These are phyloP conservation scores for Cladophialophora chaetospira DNA, from an alignment of 2,329 filamentous ascomycete genomes.

Conservation along the genomic window DNA sequence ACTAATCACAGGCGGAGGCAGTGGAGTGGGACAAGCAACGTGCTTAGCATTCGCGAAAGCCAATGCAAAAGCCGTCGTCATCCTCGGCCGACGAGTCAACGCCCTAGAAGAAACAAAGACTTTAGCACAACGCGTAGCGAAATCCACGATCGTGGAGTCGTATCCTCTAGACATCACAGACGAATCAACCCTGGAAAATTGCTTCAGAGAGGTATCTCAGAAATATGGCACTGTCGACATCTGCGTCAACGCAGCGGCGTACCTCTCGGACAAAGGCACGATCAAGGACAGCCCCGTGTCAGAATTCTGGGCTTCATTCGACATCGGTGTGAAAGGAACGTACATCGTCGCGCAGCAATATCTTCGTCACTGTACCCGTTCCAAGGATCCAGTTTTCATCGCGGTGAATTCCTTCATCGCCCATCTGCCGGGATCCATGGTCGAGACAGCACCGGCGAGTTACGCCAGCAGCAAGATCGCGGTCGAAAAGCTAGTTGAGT, in stretches of 20 bases:
- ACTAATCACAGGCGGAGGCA: constrained; percentile 33
- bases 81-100: neutral
- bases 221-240: constrained; percentile 1
- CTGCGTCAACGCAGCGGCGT: constrained; percentile 6
- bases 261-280: constrained; percentile 6
- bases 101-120: neutral
- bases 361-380: neutral
- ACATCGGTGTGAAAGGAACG: constrained; percentile 4
- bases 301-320: constrained; percentile 9
- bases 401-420: constrained; percentile 22
- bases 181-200: neutral
- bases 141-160: neutral
- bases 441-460: constrained; percentile 3
- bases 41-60: constrained; percentile 41
- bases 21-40: constrained; percentile 35
- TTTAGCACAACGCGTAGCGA: neutral
- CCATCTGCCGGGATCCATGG: neutral
- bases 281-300: neutral
- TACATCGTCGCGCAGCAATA: neutral
- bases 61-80: constrained; percentile 33
- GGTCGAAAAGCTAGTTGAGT: constrained; percentile 46
- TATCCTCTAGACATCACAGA: neutral
- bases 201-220: neutral
- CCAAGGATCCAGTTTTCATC: neutral
- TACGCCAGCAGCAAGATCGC: constrained; percentile 50